phyloP scores from a whole-genome alignment of 2,329 filamentous ascomycete genomes.

The Dactylonectria macrodidyma region DNA sequence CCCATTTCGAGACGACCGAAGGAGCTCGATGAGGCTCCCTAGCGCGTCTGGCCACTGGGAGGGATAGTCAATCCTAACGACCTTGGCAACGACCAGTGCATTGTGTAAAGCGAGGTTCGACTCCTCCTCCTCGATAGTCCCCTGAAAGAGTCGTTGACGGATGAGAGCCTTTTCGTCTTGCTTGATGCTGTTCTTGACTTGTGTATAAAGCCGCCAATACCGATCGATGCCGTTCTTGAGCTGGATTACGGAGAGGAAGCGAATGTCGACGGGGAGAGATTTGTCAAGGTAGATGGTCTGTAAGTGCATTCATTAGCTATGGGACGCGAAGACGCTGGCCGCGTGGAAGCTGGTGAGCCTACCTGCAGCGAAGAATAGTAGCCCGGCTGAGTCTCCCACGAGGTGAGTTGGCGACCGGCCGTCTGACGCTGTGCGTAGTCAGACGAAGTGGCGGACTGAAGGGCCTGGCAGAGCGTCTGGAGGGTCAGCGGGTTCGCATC shows the following conservation, averaged over 20 bases:
- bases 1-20: slow-evolving; percentile 68
- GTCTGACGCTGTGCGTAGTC: slow-evolving; percentile 76
- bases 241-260: slow-evolving; percentile 92
- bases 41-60: slow-evolving; percentile 83
- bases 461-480: slow-evolving; percentile 74
- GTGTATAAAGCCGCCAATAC: slow-evolving; percentile 82
- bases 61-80: slow-evolving; percentile 91
- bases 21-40: slow-evolving; percentile 72
- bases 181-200: slow-evolving; percentile 75
- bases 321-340: background rate
- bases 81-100: slow-evolving; percentile 88
- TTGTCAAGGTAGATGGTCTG: slow-evolving; percentile 87
- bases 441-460: slow-evolving; percentile 75
- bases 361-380: slow-evolving; percentile 81
- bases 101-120: slow-evolving; percentile 87
- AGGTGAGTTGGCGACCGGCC: slow-evolving; percentile 77
- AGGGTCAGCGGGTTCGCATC: slow-evolving; percentile 81
- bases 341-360: slow-evolving; percentile 36
- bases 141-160: slow-evolving; percentile 80
- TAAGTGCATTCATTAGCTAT: slow-evolving; percentile 39
- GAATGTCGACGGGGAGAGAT: slow-evolving; percentile 81
- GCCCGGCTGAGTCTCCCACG: slow-evolving; percentile 77
- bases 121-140: slow-evolving; percentile 83
- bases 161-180: slow-evolving; percentile 84
- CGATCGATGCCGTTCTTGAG: slow-evolving; percentile 97